phyloP scores from a whole-genome alignment of 2,329 filamentous ascomycete genomes.

The Penicillium italicum region DNA sequence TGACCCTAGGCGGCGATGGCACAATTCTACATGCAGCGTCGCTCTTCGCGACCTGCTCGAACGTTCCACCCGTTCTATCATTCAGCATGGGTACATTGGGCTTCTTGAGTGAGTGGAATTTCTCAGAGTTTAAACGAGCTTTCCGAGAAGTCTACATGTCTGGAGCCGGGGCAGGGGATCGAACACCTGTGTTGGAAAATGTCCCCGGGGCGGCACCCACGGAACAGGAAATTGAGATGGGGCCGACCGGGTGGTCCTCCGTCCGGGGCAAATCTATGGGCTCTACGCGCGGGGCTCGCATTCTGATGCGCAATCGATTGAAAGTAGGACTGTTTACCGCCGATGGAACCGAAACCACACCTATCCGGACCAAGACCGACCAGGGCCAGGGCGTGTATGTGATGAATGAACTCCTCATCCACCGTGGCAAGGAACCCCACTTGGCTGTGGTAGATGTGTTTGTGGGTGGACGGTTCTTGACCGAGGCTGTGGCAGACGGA shows the following conservation, averaged over 20 bases:
- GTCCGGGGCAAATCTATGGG: constrained; percentile 80
- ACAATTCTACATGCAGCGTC: constrained; percentile 83
- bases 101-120: constrained; percentile 96
- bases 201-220: constrained; percentile 30
- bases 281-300: constrained; percentile 66
- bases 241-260: constrained; percentile 63
- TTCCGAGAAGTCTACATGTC: constrained; percentile 92
- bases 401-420: constrained; percentile 93
- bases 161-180: constrained; percentile 53
- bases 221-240: constrained; percentile 29
- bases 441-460: constrained; percentile 88
- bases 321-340: constrained; percentile 79
- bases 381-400: constrained; percentile 57
- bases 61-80: constrained; percentile 84
- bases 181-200: constrained; percentile 45
- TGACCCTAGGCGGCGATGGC: constrained; percentile 89
- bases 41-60: constrained; percentile 74
- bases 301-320: constrained; percentile 81
- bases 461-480: constrained; percentile 83
- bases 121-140: constrained; percentile 84
- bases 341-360: constrained; percentile 57
- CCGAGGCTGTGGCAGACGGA: constrained; percentile 90
- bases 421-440: constrained; percentile 85
- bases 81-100: constrained; percentile 97
- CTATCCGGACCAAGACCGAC: constrained; percentile 25